Evolutionary conservation across 2,329 filamentous ascomycete genomes (phyloP).

Genomic region (Lecanosticta acicola): DNA sequence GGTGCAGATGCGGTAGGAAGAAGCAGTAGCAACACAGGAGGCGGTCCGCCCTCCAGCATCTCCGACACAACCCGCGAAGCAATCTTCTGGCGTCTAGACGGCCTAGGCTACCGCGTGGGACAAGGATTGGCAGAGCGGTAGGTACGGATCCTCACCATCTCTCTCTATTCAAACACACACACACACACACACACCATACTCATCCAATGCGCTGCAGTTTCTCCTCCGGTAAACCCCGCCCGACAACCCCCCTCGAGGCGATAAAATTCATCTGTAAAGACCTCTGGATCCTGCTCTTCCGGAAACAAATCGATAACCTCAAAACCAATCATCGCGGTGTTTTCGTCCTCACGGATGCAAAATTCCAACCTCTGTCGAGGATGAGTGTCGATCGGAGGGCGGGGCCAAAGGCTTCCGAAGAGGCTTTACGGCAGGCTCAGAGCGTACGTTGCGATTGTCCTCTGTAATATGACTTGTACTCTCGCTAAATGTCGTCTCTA

Average conservation of each 20-base stretch:
- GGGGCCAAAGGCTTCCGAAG: slow-evolving; percentile 29
- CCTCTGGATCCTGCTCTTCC: slow-evolving; percentile 87
- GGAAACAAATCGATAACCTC: slow-evolving; percentile 96
- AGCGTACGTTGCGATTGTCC: slow-evolving; percentile 59
- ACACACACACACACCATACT: background rate
- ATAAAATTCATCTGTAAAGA: slow-evolving; percentile 99
- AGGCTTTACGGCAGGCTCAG: slow-evolving; percentile 64
- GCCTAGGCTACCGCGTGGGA: slow-evolving; percentile 83
- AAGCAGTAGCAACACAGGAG: slow-evolving; percentile 6
- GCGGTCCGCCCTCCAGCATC: slow-evolving; percentile 9
- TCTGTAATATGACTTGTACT: too few species aligned
- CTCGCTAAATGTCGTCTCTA: too few species aligned
- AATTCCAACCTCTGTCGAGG: slow-evolving; percentile 78
- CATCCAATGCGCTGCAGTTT: slow-evolving; percentile 49
- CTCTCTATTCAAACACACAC: slow-evolving; percentile 1
- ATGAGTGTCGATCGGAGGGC: slow-evolving; percentile 68
- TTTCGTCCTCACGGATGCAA: slow-evolving; percentile 90
- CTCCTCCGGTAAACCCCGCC: slow-evolving; percentile 75
- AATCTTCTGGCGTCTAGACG: slow-evolving; percentile 78
- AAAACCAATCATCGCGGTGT: slow-evolving; percentile 97
- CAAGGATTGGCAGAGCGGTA: slow-evolving; percentile 88
- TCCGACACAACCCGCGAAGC: slow-evolving; percentile 73
- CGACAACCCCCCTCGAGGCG: slow-evolving; percentile 85
- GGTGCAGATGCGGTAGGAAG: slow-evolving; percentile 1
- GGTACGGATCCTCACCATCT: slow-evolving; percentile 18